Base-by-base conservation (phyloP, 2,329 filamentous ascomycete genomes). In the Knoxdaviesia proteae region DNA sequence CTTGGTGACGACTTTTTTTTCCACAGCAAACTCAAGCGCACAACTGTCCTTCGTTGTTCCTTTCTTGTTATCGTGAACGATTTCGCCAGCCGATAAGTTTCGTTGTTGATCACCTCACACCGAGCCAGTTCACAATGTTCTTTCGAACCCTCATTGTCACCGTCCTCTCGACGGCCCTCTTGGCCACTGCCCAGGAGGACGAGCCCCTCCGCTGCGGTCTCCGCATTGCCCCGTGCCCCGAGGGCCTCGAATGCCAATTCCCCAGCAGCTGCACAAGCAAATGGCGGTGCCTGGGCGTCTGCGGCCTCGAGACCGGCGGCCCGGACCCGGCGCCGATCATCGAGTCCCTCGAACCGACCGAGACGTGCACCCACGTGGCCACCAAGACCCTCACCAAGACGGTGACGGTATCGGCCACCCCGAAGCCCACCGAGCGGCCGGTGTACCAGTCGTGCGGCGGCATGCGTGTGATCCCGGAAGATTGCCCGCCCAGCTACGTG, bases 401-500 rank as follows among this genome's bases (percentile, higher is more conserved):
- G n/a, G 20, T 35, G 29, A 34, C 41, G 11, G 30, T 38, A 7
- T 36, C 41, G 7, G 38, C 11, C 9, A 32, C 57, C 45, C 20
- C 20, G 20, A 20, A 20, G 20, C 20, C 20, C 20, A 20, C 20
- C 20, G 20, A 20, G 20, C 20, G 20, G 20, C 20, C 20, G 20
- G 8, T 44, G 9, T 62, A 61, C 44, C 40, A 46, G 2, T 40
- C 45, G 7, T 62, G 59, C 43, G 59, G 59, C 6, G 58, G 59
- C 38, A 38, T 32, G 6, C 47, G 46, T 1, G 7, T 46, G 9
- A 44, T 45, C 7, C 56, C 57, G 6, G 41, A 45, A 1, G 39
- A 44, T 0, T 61, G 58, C 48, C 45, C 49, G 32, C 44, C 44
- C 11, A 47, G 48, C 7, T 48, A 47, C 3, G 43, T 47, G 2